Evolutionary conservation across 2,329 filamentous ascomycete genomes (phyloP), one percentile per base, ranked within the genome.

Genomic region (Fusarium sarcochroum): DNA sequence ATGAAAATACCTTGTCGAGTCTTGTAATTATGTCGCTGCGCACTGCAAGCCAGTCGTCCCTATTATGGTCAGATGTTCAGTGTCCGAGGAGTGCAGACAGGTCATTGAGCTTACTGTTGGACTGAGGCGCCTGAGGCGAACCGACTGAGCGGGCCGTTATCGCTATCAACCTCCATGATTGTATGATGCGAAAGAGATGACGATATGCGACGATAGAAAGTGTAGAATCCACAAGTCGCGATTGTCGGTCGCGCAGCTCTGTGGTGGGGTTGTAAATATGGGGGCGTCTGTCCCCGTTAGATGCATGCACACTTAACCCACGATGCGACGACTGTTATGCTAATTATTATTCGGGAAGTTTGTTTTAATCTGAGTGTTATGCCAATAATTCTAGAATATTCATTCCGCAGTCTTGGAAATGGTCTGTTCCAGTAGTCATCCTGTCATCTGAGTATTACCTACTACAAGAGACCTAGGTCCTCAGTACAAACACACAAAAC

Each of bases 41-140:
- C 72, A 93, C 84, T 58, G 80, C 80, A 34, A 90, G 89, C 92
- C 92, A 95, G 77, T 86, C 85, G 59, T 87, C 84, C 75, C 92
- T 94, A 78, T 66, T 73, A 61, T 47, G 59, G 68, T 74, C 58
- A 75, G 75, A 62, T 48, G 60, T 45, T 35, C 49, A 49, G 50
- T 48, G 35, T 70, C 54, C 57, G 47, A 58, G 63, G 50, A 67
- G 23, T 30, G 9, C n/a, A 21, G 40, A 38, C 18, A 49, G 23
- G 27, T 30, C 40, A 68, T 58, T 41, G 27, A 23, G 27, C 86
- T 78, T 80, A 90, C 88, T 83, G 84, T 73, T 89, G 84, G 66
- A 90, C 84, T 18, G 80, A 71, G 20, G 81, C 83, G 67, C 87
- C 87, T 18, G 80, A 76, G 21, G 87, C 86, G 68, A 88, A 79